Evolutionary conservation across 306 rosid species (phyloP), one percentile per base, ranked within the genome.

Genomic region (Cyclanthera cordifolia): DNA sequence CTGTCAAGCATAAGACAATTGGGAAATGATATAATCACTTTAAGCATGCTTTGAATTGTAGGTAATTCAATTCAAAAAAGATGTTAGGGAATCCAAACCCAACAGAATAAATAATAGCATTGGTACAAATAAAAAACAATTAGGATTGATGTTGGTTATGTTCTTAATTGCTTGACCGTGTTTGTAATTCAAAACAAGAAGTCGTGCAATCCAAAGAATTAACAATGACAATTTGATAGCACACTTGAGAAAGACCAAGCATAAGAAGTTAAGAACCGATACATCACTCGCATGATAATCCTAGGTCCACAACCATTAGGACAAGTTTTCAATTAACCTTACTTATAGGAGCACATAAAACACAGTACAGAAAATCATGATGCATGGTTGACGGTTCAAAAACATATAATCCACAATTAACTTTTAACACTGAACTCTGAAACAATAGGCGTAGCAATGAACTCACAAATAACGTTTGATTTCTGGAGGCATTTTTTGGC

Each of bases 401-500:
- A 65, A 45, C 8, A 65, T 2, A n/a, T 8, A 65, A 23, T 43
- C 32, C 7, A 45, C 53, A 6, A 8, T 23, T 14, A 23, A 21
- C 68, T 24, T 34, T 24, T 34, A 1, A 13, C 49, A 11, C 49
- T 45, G 16, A 52, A 54, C 23, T 13, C 3, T 14, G 37, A 65
- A 23, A 21, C 1, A 70, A 3, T 0, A 34, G 48, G 10, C 1
- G 12, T 15, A 23, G 70, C 10, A 34, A 27, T 8, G 41, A 67
- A 67, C 95, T 85, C 79, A 94, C 99, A 66, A 94, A 71, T 88
- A 90, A 74, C 96, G 97, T 79, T 79, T 90, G 73, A 94, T 94
- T 81, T 86, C 97, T 4, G 96, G 81, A 76, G 97, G 97, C 97
- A 91, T 91, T 83, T 77, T 88, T 78, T 94, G 99, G 77, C 37